Percentiles rank a stretch among this genome's conserved stretches.
Conservation (phyloP, 2,329 filamentous ascomycete species). For the Simplicillium aogashimaense region DNA sequence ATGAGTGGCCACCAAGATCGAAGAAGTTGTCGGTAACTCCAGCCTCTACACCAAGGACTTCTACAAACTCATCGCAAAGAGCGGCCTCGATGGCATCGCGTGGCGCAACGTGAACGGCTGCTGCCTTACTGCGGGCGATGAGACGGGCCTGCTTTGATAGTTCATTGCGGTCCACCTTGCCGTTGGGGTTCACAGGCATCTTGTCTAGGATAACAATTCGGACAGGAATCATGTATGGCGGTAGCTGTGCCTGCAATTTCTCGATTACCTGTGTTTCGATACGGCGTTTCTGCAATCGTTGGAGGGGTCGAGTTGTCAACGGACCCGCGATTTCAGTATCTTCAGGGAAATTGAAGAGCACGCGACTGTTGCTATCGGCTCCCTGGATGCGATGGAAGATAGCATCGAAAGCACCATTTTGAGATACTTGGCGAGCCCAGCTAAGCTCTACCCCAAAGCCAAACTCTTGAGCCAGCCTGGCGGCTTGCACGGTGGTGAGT, state of each 20-base stretch:
- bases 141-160: slow-evolving; percentile 3
- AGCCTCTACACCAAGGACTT: slow-evolving; percentile 4
- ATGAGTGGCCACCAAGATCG: slow-evolving; percentile 9
- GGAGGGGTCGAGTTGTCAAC: slow-evolving; percentile 10
- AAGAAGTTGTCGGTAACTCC: slow-evolving; percentile 9
- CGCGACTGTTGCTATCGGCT: background rate
- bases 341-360: slow-evolving; percentile 13
- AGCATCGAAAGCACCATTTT: slow-evolving; percentile 16
- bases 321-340: slow-evolving; percentile 4
- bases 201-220: slow-evolving; percentile 12
- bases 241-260: slow-evolving; percentile 5
- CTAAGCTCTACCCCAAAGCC: slow-evolving; percentile 36
- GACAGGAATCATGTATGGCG: slow-evolving; percentile 16
- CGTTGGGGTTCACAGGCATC: slow-evolving; percentile 16
- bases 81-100: slow-evolving; percentile 2
- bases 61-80: slow-evolving; percentile 8
- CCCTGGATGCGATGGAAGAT: slow-evolving; percentile 24
- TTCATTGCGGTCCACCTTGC: slow-evolving; percentile 13
- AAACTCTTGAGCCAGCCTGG: slow-evolving; percentile 14
- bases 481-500: no score
- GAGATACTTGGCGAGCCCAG: slow-evolving; percentile 28
- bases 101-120: background rate
- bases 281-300: slow-evolving; percentile 3
- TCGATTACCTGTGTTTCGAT: slow-evolving; percentile 2
- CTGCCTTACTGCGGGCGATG: background rate